Evolutionary conservation across 1,284 basidiomycete species (phyloP), one percentile per base, ranked within the genome.

Genomic region (Cystobasidium slooffiae): DNA sequence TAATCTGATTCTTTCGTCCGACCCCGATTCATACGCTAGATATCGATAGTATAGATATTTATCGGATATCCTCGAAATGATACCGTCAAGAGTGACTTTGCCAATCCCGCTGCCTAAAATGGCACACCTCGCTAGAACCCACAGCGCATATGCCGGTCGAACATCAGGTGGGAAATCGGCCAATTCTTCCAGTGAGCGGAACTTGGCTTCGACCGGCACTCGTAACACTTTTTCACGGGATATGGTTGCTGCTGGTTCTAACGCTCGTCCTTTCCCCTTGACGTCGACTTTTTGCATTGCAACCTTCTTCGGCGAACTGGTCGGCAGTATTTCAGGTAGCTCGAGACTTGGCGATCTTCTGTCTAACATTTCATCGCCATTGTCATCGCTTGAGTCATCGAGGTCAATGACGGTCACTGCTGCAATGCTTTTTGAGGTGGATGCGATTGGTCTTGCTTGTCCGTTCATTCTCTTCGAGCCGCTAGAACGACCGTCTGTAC

Each of bases 211-310:
- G 4, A 47, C 6, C 18, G 64, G 64, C 64, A 24, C 39, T 41
- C 4, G n/a, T 1, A 53, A 18, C 3, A 22, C 10, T 16, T 49
- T 65, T 63, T 41, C 16, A 24, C 20, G 18, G 22, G 16, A 0
- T 65, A 22, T 46, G 7, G 14, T 20, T 53, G 18, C 14, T 56
- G n/a, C 12, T 31, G 20, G 39, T 41, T 55, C 44, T 8, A 41
- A n/a, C 14, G 64, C 64, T 53, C 20, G 51, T 22, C 51, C 64
- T 41, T 66, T 66, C 9, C 64, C 64, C 53, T 66, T 66, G 18
- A 53, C 14, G 24, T 22, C 18, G 24, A 47, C 31, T 20, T 43
- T 47, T 37, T 51, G 47, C 18, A 6, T 31, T 6, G 10, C 24
- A 8, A 16, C 18, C 51, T 47, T 66, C 24, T 47, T 66, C n/a